Evolutionary conservation across 169 alveolate species (phyloP).

Genomic region (Plasmodium yoelii): DNA sequence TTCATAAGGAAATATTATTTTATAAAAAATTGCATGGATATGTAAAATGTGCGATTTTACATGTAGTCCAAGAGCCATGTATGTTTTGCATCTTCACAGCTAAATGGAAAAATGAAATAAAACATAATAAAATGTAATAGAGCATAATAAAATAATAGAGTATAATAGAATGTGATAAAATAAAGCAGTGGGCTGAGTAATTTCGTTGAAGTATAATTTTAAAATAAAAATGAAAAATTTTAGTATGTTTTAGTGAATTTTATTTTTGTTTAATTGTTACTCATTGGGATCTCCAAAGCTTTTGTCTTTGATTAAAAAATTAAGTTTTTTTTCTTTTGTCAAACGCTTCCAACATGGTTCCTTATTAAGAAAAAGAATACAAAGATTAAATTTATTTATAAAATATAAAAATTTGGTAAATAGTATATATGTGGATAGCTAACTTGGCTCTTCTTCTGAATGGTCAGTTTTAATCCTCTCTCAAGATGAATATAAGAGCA

Average conservation of each 20-base stretch:
- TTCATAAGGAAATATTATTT: background rate
- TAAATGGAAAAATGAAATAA: background rate
- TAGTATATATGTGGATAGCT: background rate
- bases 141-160: no score
- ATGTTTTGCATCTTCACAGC: slow-evolving; percentile 74
- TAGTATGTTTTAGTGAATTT: background rate
- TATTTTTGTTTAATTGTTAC: slow-evolving; percentile 3
- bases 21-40: background rate
- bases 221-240: background rate
- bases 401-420: background rate
- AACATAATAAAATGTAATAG: background rate
- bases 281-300: slow-evolving; percentile 56
- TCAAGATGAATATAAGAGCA: slow-evolving; percentile 16
- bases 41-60: slow-evolving; percentile 3
- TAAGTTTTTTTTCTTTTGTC: slow-evolving; percentile 32
- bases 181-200: background rate
- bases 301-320: slow-evolving; percentile 57
- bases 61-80: slow-evolving; percentile 48
- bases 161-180: no score
- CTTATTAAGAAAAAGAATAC: slow-evolving; percentile 1
- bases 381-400: background rate
- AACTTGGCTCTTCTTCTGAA: slow-evolving; percentile 51
- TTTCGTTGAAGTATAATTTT: background rate
- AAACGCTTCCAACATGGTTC: slow-evolving; percentile 77
- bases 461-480: slow-evolving; percentile 35